phyloP scores from a whole-genome alignment of 257 asterid genomes.

The Cordia subcordata region DNA sequence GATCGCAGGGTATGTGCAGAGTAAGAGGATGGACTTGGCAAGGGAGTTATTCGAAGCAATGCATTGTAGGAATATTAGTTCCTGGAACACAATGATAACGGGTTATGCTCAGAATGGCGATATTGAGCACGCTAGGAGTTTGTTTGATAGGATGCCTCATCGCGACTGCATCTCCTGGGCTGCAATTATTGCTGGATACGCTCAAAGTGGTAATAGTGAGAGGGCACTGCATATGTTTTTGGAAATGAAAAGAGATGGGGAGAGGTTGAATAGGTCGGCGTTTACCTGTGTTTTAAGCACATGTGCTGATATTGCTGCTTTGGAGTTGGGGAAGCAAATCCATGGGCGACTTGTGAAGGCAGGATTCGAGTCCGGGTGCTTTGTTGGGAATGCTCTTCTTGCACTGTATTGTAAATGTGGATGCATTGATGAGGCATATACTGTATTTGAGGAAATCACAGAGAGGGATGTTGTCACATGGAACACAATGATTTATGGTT shows the following conservation, averaged over 20 bases:
- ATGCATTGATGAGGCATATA: conserved; percentile 70
- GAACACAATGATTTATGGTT: conserved; percentile 87
- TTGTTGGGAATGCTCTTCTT: conserved; percentile 87
- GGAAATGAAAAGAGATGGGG: conserved; percentile 62
- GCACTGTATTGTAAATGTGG: conserved; percentile 94
- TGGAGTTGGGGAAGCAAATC: conserved; percentile 88
- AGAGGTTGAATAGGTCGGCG: conserved; percentile 53
- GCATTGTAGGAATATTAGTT: conserved; percentile 71
- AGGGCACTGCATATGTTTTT: conserved; percentile 57
- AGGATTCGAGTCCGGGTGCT: conserved; percentile 74
- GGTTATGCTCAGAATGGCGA: conserved; percentile 76
- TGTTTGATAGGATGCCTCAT: conserved; percentile 65
- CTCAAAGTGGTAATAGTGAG: conserved; percentile 66
- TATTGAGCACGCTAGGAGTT: conserved; percentile 50
- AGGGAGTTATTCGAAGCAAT: conserved; percentile 71
- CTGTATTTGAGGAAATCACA: conserved; percentile 47
- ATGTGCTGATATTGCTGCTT: conserved; percentile 82
- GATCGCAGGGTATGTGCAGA: conserved; percentile 82
- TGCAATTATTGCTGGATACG: conserved; percentile 81
- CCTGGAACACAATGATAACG: conserved; percentile 93
- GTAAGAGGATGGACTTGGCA: conserved; percentile 63
- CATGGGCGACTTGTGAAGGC: conserved; percentile 69
- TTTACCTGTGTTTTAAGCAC: conserved; percentile 70
- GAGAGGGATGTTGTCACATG: conserved; percentile 84
- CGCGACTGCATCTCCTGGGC: conserved; percentile 96